Evolutionary conservation across 1,139 yeast species (phyloP).

Genomic region (Lodderomyces margitis): DNA sequence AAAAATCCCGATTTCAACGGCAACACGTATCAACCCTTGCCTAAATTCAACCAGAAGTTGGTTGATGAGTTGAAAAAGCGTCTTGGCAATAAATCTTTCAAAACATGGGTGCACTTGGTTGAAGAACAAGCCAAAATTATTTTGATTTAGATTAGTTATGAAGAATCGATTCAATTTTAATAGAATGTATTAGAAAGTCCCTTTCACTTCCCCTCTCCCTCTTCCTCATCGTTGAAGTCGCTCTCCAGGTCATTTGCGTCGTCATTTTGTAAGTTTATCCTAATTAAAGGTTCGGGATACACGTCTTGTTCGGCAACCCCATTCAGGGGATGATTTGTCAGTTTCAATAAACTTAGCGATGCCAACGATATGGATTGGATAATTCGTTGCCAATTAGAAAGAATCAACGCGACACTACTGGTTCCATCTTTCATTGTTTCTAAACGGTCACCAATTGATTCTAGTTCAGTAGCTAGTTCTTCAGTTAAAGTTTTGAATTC

Average conservation of each 20-base stretch:
- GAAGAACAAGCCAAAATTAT: conserved; percentile 16
- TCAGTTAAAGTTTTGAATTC: conserved; percentile 51
- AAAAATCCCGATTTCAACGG: conserved; percentile 1
- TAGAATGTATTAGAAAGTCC: too few relatives aligned
- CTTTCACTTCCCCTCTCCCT: conserved; percentile 1
- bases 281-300: conserved; percentile 60
- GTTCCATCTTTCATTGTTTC: conserved; percentile 57
- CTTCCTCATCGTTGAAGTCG: conserved; percentile 10
- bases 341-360: conserved; percentile 53
- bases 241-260: conserved; percentile 6
- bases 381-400: conserved; percentile 72
- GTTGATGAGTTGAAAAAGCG: conserved; percentile 16
- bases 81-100: conserved; percentile 21
- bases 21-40: background rate
- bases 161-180: too few relatives aligned
- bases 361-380: conserved; percentile 67
- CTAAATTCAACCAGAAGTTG: conserved; percentile 16
- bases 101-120: conserved; percentile 29
- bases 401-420: conserved; percentile 51
- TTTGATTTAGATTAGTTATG: conserved; percentile 4
- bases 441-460: conserved; percentile 47
- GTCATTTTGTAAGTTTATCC: conserved; percentile 44
- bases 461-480: conserved; percentile 46
- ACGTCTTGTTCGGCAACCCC: conserved; percentile 42
- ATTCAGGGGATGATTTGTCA: conserved; percentile 46